These are phyloP conservation scores for Boletus insuetus DNA, from an alignment of 768 basidiomycete genomes.

Conservation along the genomic window DNA sequence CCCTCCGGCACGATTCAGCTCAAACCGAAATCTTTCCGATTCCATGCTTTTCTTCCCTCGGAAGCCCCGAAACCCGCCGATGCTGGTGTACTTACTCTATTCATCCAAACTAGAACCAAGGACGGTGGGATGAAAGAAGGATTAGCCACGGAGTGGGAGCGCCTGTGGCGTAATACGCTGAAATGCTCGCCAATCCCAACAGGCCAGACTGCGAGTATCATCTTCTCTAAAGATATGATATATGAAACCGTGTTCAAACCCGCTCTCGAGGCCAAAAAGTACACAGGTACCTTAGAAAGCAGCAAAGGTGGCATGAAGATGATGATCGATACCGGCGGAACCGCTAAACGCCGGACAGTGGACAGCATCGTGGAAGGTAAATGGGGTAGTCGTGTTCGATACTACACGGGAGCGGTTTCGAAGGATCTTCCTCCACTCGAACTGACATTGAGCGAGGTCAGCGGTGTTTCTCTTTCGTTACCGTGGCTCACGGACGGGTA, in stretches of 20 bases:
- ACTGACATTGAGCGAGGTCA: no score
- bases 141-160: background rate
- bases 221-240: background rate
- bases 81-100: background rate
- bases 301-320: no score
- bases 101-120: background rate
- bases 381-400: no score
- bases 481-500: no score
- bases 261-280: no score
- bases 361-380: no score
- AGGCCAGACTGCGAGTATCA: background rate
- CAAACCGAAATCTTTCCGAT: background rate
- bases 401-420: no score
- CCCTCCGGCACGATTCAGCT: background rate
- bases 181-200: background rate
- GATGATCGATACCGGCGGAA: no score
- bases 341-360: no score
- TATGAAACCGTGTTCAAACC: background rate
- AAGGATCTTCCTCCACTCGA: no score
- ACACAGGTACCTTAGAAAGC: no score
- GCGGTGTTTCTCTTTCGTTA: no score
- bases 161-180: background rate
- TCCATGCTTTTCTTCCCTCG: background rate
- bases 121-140: background rate
- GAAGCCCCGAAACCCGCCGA: background rate